Conservation (phyloP, 805 yeast species). For the Saccharomycopsis sp. region DNA sequence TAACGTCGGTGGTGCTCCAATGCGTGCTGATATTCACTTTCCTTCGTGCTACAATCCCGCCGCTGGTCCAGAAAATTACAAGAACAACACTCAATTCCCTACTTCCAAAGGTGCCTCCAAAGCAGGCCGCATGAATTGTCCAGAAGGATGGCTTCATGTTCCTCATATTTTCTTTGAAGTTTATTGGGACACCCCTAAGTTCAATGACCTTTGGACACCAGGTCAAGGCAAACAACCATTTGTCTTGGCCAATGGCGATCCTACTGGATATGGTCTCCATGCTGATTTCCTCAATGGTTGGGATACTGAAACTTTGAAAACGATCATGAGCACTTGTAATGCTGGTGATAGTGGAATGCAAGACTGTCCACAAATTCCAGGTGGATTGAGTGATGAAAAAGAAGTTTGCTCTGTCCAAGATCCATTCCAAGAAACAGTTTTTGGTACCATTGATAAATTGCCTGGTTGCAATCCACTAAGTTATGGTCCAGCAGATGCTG, state of each 20-base stretch:
- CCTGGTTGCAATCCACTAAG: constrained; percentile 11
- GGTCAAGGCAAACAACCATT: constrained; percentile 10
- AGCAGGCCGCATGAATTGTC: constrained; percentile 6
- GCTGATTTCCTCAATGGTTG: constrained; percentile 15
- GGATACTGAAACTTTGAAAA: constrained; percentile 10
- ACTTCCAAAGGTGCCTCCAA: constrained; percentile 10
- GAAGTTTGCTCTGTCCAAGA: background rate
- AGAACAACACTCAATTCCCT: constrained; percentile 7
- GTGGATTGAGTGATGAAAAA: background rate
- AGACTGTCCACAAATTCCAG: constrained; percentile 4
- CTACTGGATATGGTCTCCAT: constrained; percentile 13
- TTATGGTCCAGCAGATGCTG: constrained; percentile 8
- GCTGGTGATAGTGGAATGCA: constrained; percentile 14
- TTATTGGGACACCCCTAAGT: constrained; percentile 11
- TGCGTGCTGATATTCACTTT: constrained; percentile 15
- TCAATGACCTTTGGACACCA: constrained; percentile 10
- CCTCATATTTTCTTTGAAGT: constrained; percentile 21
- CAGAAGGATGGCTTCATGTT: constrained; percentile 13
- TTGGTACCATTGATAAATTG: background rate
- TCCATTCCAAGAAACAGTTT: background rate
- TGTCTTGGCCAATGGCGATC: constrained; percentile 13
- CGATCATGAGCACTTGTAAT: constrained; percentile 10
- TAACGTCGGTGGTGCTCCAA: constrained; percentile 11
- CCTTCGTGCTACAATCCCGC: constrained; percentile 15
- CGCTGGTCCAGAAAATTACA: constrained; percentile 10